Conservation (phyloP, 2,329 filamentous ascomycete genomes). For the Didymella lethalis region DNA sequence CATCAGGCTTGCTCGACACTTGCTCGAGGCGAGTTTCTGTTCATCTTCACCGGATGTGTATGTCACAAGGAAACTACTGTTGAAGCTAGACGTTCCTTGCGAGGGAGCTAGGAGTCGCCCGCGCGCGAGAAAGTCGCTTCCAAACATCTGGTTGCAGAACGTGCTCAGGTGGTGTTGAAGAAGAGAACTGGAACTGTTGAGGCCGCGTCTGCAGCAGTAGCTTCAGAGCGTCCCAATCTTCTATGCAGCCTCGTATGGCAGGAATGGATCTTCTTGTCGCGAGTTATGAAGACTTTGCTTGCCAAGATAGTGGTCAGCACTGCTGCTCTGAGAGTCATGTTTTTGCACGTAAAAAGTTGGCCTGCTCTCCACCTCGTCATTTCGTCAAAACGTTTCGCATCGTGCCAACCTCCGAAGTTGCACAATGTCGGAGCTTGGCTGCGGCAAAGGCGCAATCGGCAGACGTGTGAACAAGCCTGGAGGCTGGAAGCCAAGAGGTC, state of each 20-base stretch:
- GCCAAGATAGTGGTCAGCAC: slow-evolving; percentile 8
- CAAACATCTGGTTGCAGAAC: not conserved
- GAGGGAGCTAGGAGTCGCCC: slow-evolving; percentile 2
- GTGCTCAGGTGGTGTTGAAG: not conserved
- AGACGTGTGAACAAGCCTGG: slow-evolving; percentile 20
- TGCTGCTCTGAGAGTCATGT: slow-evolving; percentile 17
- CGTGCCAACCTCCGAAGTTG: slow-evolving; percentile 5
- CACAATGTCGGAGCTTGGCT: slow-evolving; percentile 20
- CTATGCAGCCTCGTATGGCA: not conserved
- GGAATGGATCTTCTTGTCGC: not conserved
- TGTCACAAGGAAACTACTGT: not conserved
- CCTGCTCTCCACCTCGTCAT: slow-evolving; percentile 10
- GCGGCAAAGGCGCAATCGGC: slow-evolving; percentile 18
- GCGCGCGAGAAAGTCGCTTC: slow-evolving; percentile 9
- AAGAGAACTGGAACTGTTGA: slow-evolving; percentile 14
- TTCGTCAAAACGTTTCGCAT: slow-evolving; percentile 6
- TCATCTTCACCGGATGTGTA: slow-evolving; percentile 9
- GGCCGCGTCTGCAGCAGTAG: slow-evolving; percentile 12
- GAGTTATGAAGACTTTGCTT: slow-evolving; percentile 1
- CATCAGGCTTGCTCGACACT: not conserved
- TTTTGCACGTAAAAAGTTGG: slow-evolving; percentile 15
- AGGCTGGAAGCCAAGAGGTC: slow-evolving; percentile 20
- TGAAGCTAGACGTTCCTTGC: slow-evolving; percentile 1
- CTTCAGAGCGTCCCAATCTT: not conserved
- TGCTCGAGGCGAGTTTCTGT: not conserved